These are phyloP conservation scores for Boletus vermiculosoides DNA, from an alignment of 768 basidiomycete species.

Conservation along the genomic window DNA sequence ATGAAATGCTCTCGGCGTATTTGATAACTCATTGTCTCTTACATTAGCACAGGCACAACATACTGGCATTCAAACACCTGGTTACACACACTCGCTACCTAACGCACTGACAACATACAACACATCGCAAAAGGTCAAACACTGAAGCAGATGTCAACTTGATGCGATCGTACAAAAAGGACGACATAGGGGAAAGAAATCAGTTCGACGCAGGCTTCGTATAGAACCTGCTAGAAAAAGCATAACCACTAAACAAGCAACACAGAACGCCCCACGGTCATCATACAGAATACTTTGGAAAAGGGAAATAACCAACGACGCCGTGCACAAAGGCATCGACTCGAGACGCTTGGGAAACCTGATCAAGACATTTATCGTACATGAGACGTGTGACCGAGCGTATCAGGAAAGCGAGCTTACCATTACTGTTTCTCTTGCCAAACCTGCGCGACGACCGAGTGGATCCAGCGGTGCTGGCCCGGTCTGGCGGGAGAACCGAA, in stretches of 20 bases:
- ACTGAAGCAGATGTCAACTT: not conserved
- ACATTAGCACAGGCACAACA: not conserved
- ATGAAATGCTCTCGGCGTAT: not conserved
- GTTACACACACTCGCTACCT: too few species aligned
- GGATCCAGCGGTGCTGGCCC: slow-evolving; percentile 1
- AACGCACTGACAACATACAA: too few species aligned
- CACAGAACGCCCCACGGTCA: not conserved
- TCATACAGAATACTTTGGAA: too few species aligned
- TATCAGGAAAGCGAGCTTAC: too few species aligned
- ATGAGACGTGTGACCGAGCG: not conserved
- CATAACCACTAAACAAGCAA: not conserved
- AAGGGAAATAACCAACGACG: too few species aligned
- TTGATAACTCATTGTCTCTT: not conserved
- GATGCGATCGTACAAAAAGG: not conserved
- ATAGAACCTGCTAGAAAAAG: not conserved
- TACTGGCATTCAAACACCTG: not conserved
- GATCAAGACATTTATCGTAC: not conserved
- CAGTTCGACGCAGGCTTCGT: not conserved
- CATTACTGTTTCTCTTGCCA: too few species aligned
- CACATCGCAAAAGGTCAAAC: too few species aligned
- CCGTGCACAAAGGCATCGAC: too few species aligned
- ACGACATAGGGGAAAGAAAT: not conserved
- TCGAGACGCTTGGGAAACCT: too few species aligned
- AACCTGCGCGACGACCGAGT: too few species aligned
- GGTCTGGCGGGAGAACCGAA: not conserved